Percentiles rank a stretch among this genome's conserved stretches.
These are phyloP conservation scores for Jacaranda copaia DNA, from an alignment of 257 asterid genomes.

Conservation along the genomic window DNA sequence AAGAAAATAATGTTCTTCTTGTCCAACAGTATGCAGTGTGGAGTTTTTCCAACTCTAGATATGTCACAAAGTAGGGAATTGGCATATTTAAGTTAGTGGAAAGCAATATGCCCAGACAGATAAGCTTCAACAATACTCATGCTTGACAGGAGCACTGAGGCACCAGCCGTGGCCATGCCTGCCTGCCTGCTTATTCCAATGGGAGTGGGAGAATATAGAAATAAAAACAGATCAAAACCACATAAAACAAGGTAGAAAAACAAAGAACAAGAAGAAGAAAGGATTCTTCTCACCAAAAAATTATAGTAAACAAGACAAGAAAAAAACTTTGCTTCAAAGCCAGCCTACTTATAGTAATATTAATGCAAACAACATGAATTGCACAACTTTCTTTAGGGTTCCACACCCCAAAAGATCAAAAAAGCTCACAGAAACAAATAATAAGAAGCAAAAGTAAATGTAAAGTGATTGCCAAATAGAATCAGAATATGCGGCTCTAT, in stretches of 20 bases:
- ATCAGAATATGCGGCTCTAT: conserved; percentile 68
- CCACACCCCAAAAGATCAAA: background rate
- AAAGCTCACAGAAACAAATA: background rate
- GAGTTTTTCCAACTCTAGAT: conserved; percentile 42
- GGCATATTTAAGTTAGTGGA: conserved; percentile 59
- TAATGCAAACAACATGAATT: conserved; percentile 11
- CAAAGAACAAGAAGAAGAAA: background rate
- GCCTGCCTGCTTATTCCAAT: conserved; percentile 52
- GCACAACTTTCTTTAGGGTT: background rate
- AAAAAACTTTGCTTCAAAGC: background rate
- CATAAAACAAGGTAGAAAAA: background rate
- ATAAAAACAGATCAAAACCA: background rate
- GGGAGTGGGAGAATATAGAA: background rate
- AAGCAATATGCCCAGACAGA: conserved; percentile 55
- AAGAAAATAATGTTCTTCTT: conserved; percentile 53
- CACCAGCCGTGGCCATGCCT: conserved; percentile 61
- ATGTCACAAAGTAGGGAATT: conserved; percentile 52
- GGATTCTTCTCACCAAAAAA: background rate
- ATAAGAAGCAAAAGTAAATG: conserved; percentile 40
- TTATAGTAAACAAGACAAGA: background rate
- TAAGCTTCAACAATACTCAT: conserved; percentile 65
- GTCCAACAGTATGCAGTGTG: conserved; percentile 52
- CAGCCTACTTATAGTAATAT: background rate
- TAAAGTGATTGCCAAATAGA: conserved; percentile 70
- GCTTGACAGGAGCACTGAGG: conserved; percentile 35